Evolutionary conservation across 2,329 filamentous ascomycete genomes (phyloP), one percentile per base, ranked within the genome.

Genomic region (Fusarium musae): DNA sequence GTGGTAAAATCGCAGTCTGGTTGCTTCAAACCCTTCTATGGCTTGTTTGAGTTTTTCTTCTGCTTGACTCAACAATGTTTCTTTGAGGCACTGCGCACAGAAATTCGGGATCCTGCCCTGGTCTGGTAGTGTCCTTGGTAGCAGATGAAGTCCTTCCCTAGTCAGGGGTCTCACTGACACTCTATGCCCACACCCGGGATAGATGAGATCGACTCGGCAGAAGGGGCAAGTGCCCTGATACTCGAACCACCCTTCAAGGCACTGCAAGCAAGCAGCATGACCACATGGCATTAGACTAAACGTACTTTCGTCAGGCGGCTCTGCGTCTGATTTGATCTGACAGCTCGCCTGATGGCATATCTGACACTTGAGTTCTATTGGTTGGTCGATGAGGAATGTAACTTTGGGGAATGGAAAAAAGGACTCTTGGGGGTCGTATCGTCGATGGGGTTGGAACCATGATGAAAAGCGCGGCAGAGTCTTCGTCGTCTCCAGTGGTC

Each of bases 261-360:
- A 84, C 5, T 13, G 21, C 9, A 66, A 49, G 56, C 82, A 81
- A 8, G 71, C 80, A 9, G 79, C 66, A 59, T 85, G 83, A 0
- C 81, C 82, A 43, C 82, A 83, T 1, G 83, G 80, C 30, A 83
- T 66, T 3, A 83, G 79, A 6, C 73, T 67, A 3, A 82, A 77
- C 2, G 71, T 73, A 15, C 62, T 69, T 37, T 77, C 62, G 26
- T 61, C 62, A 34, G 49, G 40, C 42, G 56, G 60, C 53, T 72
- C 52, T 46, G 50, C 23, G 23, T 71, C 72, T n/a, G 69, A 30
- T n/a, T 59, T 68, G 47, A 80, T 70, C 47, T 67, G 30, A 32
- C 74, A 70, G 36, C 54, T 60, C 16, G 62, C 70, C 36, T 74
- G 68, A 32, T 64, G 70, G 56, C 79, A 81, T 42, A 80, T 78